Base-by-base conservation (phyloP, 225 moss, liverwort and hornwort genomes). In the Marchantia polymorpha region DNA sequence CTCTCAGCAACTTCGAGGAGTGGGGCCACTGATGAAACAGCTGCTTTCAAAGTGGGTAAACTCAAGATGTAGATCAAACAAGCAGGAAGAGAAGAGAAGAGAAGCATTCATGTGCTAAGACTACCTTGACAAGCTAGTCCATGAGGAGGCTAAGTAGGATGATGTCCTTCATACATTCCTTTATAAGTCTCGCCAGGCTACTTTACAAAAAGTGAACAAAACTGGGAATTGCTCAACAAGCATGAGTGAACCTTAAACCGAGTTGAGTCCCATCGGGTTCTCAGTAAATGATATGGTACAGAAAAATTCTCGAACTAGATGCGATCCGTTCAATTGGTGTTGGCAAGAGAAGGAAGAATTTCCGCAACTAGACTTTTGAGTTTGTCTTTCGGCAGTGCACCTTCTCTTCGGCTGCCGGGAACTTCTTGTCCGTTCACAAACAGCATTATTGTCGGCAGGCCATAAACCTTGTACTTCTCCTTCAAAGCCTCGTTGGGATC, bases 401-500 rank as follows among this genome's bases (percentile, higher is more conserved):
- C 96, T 83, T 96, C 96, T 69, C 86, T 83, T 19, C 93, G 85
- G 12, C 91, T 91, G 10, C 91, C 91, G 0, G 78, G 75, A 50
- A 97, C 69, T 8, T 66, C 81, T 63, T 92, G 11, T 26, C 96
- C 96, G 27, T 91, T 39, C 12, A 77, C 77, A 55, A 97, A 94
- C 83, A 97, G 78, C 67, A 97, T 86, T 27, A 97, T 79, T 14
- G 94, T 92, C n/a, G 96, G 96, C 81, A 97, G 79, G 26, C 96
- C 96, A 68, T 94, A 92, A 10, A 97, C 94, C 58, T 91, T 89
- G 82, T 94, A 97, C 79, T 77, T 80, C 78, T 90, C 92, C 72
- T 90, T 89, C 80, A 97, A 77, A 69, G 64, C 73, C 39, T 85
- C 80, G 52, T 94, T 93, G 2, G 73, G 75, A 69, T 94, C 94